Conservation (phyloP, 1,284 basidiomycete species). For the Cutaneotrichosporon cutaneum region DNA sequence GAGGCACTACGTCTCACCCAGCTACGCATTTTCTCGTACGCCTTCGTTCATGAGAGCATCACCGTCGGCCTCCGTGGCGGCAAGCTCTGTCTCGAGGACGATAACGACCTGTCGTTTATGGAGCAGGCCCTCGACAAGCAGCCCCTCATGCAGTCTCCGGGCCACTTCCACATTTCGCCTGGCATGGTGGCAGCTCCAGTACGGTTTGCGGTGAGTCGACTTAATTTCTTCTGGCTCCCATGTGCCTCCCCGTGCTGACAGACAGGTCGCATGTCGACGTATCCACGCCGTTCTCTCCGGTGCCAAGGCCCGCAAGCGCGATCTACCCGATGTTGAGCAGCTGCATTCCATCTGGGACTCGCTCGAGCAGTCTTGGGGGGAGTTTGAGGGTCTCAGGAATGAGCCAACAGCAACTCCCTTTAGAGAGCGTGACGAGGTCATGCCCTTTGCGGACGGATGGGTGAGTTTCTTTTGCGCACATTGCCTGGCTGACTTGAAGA, state of each 20-base stretch:
- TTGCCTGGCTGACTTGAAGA: slow-evolving; percentile 24
- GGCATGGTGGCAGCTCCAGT: slow-evolving; percentile 64
- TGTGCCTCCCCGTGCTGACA: slow-evolving; percentile 15
- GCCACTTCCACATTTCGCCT: slow-evolving; percentile 44
- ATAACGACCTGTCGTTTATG: slow-evolving; percentile 37
- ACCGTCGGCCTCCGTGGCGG: slow-evolving; percentile 74
- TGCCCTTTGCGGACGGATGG: slow-evolving; percentile 76
- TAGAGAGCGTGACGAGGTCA: slow-evolving; percentile 61
- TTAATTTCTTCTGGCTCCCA: not conserved
- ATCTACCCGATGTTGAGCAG: slow-evolving; percentile 62
- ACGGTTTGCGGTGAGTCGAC: slow-evolving; percentile 57
- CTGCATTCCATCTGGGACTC: slow-evolving; percentile 73
- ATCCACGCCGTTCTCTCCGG: slow-evolving; percentile 74
- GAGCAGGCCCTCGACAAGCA: slow-evolving; percentile 16
- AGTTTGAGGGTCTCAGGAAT: slow-evolving; percentile 65
- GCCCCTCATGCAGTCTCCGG: slow-evolving; percentile 7
- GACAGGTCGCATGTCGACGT: slow-evolving; percentile 63
- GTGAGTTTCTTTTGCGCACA: slow-evolving; percentile 59
- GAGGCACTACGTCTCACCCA: slow-evolving; percentile 55
- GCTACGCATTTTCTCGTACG: slow-evolving; percentile 77
- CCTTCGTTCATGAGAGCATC: slow-evolving; percentile 74
- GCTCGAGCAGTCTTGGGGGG: slow-evolving; percentile 76
- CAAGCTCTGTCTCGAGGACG: slow-evolving; percentile 63
- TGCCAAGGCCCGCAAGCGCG: slow-evolving; percentile 62
- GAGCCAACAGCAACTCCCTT: slow-evolving; percentile 43